Evolutionary conservation across 306 rosid species (phyloP).

Genomic region (Abrus precatorius): DNA sequence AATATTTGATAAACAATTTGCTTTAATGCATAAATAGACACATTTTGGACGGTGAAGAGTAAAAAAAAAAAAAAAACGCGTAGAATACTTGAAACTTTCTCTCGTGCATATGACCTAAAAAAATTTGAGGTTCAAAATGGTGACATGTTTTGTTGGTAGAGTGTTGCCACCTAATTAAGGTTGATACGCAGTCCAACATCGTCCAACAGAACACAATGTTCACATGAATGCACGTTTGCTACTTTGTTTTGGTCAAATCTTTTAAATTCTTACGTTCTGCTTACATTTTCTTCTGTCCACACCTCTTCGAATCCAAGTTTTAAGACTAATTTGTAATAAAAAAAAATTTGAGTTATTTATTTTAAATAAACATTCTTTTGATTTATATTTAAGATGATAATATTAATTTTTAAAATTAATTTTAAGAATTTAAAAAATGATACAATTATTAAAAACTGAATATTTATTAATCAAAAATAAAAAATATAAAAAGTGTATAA

Average conservation of each 20-base stretch:
- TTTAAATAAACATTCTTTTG: background rate
- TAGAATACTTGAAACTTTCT: background rate
- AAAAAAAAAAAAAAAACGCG: conserved; percentile 9
- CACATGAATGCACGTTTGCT: conserved; percentile 33
- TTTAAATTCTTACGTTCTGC: background rate
- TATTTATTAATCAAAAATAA: too few relatives aligned
- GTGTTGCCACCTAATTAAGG: conserved; percentile 43
- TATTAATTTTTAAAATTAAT: too few relatives aligned
- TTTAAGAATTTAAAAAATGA: too few relatives aligned
- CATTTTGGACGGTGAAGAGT: conserved; percentile 26
- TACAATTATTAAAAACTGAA: too few relatives aligned
- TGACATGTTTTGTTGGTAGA: conserved; percentile 21
- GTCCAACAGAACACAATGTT: conserved; percentile 3
- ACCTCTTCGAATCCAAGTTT: background rate
- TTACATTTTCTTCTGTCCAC: background rate
- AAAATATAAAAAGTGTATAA: too few relatives aligned
- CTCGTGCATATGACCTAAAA: conserved; percentile 17
- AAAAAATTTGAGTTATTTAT: background rate
- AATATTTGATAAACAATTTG: background rate
- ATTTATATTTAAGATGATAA: too few relatives aligned
- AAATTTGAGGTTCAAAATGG: conserved; percentile 30
- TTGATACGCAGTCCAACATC: background rate
- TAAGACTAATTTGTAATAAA: background rate
- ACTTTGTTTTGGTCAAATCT: conserved; percentile 34
- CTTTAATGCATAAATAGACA: background rate